Conservation (phyloP, 139 green algal genomes). For the Gonium pectorale region DNA sequence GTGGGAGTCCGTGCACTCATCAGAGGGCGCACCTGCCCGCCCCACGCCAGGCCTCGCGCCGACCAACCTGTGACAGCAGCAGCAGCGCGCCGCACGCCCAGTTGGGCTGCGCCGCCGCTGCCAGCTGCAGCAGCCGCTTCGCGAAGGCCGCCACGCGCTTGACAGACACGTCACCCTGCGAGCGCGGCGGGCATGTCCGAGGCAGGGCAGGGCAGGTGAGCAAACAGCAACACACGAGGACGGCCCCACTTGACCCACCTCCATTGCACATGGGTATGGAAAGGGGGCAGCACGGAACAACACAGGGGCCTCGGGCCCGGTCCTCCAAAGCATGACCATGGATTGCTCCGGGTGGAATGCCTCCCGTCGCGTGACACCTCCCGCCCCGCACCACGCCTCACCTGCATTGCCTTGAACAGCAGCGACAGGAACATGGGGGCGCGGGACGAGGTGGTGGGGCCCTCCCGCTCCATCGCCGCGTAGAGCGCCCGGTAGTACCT, state of each 20-base stretch:
- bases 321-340: too few species aligned
- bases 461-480: slow-evolving; percentile 70
- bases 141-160: slow-evolving; percentile 85
- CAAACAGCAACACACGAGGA: too few species aligned
- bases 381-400: background rate
- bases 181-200: too few species aligned
- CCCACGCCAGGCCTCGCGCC: background rate
- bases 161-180: slow-evolving; percentile 75
- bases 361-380: background rate
- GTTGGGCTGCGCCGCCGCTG: slow-evolving; percentile 69
- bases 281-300: too few species aligned
- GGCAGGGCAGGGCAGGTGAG: too few species aligned
- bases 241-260: too few species aligned
- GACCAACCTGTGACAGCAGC: slow-evolving; percentile 80
- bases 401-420: slow-evolving; percentile 82
- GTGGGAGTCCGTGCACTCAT: too few species aligned
- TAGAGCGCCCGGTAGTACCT: slow-evolving; percentile 86
- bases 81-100: slow-evolving; percentile 92
- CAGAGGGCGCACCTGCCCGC: too few species aligned
- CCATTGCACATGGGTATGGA: too few species aligned
- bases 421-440: slow-evolving; percentile 89
- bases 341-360: too few species aligned
- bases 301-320: too few species aligned
- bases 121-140: slow-evolving; percentile 95
- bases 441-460: slow-evolving; percentile 69